These are phyloP conservation scores for Russula virescens DNA, from an alignment of 768 basidiomycete species.

Conservation along the genomic window DNA sequence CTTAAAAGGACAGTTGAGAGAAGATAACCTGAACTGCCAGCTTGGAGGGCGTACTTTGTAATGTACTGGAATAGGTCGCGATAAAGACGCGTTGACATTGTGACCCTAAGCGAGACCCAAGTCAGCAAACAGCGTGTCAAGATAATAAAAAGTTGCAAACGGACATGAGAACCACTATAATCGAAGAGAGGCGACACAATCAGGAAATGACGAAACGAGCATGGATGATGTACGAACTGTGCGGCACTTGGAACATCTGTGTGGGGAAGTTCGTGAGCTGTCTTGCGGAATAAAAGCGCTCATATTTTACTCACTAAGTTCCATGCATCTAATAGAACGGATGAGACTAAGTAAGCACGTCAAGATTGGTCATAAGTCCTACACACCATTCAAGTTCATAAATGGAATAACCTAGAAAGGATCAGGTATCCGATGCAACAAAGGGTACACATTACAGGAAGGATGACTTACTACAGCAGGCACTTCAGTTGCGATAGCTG, in stretches of 20 bases:
- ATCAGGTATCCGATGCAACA: background rate
- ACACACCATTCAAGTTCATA: conserved; percentile 19
- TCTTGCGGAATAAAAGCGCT: background rate
- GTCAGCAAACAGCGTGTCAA: background rate
- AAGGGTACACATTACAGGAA: background rate
- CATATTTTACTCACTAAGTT: conserved; percentile 12
- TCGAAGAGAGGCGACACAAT: background rate
- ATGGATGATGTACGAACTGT: conserved; percentile 17
- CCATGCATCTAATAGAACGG: conserved; percentile 15
- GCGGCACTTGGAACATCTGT: conserved; percentile 25
- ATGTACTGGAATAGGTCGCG: conserved; percentile 23
- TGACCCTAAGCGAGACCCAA: conserved; percentile 8
- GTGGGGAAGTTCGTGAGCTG: background rate
- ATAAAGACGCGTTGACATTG: conserved; percentile 21
- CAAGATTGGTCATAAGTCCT: background rate
- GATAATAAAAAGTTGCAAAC: background rate
- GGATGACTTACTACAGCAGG: conserved; percentile 17
- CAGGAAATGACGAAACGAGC: background rate
- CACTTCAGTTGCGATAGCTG: conserved; percentile 12
- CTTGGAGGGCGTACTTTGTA: conserved; percentile 13
- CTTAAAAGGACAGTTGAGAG: conserved; percentile 19
- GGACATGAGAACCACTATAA: conserved; percentile 23
- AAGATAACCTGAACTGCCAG: conserved; percentile 5
- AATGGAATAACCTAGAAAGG: conserved; percentile 15
- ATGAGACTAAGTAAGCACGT: background rate